Conservation (phyloP, 768 basidiomycete species). For the Podaxis rugospora region DNA sequence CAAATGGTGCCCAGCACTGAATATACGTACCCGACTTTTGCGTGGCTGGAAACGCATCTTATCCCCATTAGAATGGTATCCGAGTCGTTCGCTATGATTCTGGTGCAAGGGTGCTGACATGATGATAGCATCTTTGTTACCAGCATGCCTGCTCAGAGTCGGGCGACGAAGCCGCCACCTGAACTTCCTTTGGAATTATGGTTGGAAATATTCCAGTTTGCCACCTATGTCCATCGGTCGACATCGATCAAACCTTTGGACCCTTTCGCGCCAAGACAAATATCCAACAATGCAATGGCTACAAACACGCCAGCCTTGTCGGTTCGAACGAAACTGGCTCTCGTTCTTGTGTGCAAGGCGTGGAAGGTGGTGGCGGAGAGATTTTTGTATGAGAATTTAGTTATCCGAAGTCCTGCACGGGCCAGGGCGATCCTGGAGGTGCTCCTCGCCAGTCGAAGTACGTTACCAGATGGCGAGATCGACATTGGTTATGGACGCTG, state of each 20-base stretch:
- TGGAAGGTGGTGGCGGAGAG: constrained; percentile 41
- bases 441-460: constrained; percentile 23
- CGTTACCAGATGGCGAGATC: background rate
- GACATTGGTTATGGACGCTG: constrained; percentile 35
- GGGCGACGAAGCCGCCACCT: constrained; percentile 20
- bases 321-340: constrained; percentile 44
- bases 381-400: constrained; percentile 42
- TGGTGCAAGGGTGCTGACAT: constrained; percentile 13
- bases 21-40: constrained; percentile 6
- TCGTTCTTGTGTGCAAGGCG: constrained; percentile 42
- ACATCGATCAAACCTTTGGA: constrained; percentile 40
- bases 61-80: constrained; percentile 13
- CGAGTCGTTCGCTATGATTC: background rate
- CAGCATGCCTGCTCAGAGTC: constrained; percentile 9
- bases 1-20: background rate
- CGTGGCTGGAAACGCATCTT: constrained; percentile 7
- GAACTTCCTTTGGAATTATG: constrained; percentile 47
- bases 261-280: constrained; percentile 38
- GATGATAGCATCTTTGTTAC: constrained; percentile 22
- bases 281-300: constrained; percentile 40
- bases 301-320: constrained; percentile 41
- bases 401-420: constrained; percentile 40
- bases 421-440: constrained; percentile 33
- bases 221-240: constrained; percentile 42
- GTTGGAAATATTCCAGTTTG: constrained; percentile 55